Evolutionary conservation across 2,329 filamentous ascomycete species (phyloP).

Genomic region (Taxawa tesnikishii): DNA sequence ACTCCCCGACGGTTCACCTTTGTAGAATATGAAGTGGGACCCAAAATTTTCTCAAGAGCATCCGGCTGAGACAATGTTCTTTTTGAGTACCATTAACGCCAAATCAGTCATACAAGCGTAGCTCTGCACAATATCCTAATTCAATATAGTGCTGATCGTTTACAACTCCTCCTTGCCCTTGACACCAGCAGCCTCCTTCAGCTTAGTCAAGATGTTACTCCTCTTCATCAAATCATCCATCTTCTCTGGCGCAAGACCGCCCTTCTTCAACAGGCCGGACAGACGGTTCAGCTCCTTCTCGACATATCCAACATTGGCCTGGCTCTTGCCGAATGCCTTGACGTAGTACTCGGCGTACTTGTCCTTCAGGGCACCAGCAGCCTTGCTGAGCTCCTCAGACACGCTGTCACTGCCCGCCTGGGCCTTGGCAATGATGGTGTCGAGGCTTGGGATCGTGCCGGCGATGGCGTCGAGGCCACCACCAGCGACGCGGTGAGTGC

Average conservation of each 20-base stretch:
- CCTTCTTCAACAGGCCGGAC: slow-evolving; percentile 71
- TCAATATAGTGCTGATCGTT: too few relatives aligned
- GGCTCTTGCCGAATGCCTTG: slow-evolving; percentile 77
- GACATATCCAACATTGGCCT: slow-evolving; percentile 63
- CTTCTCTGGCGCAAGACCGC: slow-evolving; percentile 74
- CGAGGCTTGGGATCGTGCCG: slow-evolving; percentile 70
- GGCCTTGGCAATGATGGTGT: slow-evolving; percentile 64
- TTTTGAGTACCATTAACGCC: too few relatives aligned
- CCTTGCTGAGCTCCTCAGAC: slow-evolving; percentile 59
- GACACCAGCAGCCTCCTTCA: slow-evolving; percentile 47
- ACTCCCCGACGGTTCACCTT: too few relatives aligned
- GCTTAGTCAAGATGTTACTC: slow-evolving; percentile 77
- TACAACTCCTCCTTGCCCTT: slow-evolving; percentile 25
- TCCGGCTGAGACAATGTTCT: too few relatives aligned
- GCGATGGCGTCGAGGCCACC: slow-evolving; percentile 68
- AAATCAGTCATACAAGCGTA: too few relatives aligned
- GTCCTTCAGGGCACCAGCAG: slow-evolving; percentile 54
- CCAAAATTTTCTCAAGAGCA: too few relatives aligned
- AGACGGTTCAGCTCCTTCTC: slow-evolving; percentile 77
- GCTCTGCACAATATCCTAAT: too few relatives aligned
- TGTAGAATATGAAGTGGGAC: too few relatives aligned
- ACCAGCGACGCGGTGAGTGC: slow-evolving; percentile 71
- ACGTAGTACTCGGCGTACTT: slow-evolving; percentile 92
- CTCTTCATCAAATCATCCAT: slow-evolving; percentile 75
- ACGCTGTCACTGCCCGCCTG: slow-evolving; percentile 52